Conservation (phyloP, 164 flowering plant species). For the Tetracentron sinense region DNA sequence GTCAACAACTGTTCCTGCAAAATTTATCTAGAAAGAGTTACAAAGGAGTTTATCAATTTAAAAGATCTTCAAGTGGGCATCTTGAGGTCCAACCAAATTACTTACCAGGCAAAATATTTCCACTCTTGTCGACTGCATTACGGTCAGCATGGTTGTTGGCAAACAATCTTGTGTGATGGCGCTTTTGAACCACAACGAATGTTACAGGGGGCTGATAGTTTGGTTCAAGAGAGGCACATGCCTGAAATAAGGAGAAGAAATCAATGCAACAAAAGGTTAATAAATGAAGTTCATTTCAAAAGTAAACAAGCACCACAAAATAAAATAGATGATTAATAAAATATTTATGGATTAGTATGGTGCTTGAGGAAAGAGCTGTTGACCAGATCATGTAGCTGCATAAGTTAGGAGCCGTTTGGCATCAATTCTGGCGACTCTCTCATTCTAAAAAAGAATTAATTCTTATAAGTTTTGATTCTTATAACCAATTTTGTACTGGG, state of each 20-base stretch:
- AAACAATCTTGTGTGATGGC: constrained; percentile 63
- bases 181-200: constrained; percentile 62
- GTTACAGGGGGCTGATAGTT: constrained; percentile 60
- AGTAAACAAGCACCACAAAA: background rate
- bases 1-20: constrained; percentile 81
- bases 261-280: background rate
- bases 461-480: no score
- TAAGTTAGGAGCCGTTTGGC: no score
- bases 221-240: constrained; percentile 56
- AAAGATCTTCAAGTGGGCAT: background rate
- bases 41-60: no score
- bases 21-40: background rate
- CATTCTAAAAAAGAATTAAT: no score
- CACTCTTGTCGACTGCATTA: constrained; percentile 44
- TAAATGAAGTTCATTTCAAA: background rate
- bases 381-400: no score
- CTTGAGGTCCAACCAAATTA: background rate
- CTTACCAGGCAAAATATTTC: constrained; percentile 57
- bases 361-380: no score
- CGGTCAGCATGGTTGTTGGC: constrained; percentile 39
- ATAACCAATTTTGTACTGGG: no score
- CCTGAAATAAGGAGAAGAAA: constrained; percentile 25
- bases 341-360: no score
- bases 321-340: no score
- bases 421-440: no score